phyloP scores from a whole-genome alignment of 1,284 basidiomycete genomes.

The Naganishia albida region DNA sequence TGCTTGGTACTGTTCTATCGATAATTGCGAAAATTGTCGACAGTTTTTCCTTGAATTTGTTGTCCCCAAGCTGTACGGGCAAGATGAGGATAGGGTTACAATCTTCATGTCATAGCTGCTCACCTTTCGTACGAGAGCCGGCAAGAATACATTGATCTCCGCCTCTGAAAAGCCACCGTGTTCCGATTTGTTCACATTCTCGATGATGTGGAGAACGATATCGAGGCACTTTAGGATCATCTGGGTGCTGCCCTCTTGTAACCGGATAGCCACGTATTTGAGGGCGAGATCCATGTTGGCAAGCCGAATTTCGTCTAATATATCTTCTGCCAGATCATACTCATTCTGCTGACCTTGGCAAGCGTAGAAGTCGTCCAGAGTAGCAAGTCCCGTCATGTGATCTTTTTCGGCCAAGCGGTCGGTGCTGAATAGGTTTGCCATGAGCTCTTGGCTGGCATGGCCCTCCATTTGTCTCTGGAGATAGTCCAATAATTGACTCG shows the following conservation, averaged over 20 bases:
- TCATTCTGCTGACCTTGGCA: slow-evolving; percentile 61
- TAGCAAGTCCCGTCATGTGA: slow-evolving; percentile 73
- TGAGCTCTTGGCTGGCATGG: slow-evolving; percentile 72
- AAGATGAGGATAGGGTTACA: not conserved
- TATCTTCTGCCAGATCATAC: slow-evolving; percentile 60
- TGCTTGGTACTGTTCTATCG: slow-evolving; percentile 52
- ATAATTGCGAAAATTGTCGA: slow-evolving; percentile 57
- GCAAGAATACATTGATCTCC: slow-evolving; percentile 86
- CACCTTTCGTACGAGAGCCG: slow-evolving; percentile 88
- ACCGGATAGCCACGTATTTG: slow-evolving; percentile 90
- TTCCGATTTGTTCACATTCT: slow-evolving; percentile 66
- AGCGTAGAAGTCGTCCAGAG: slow-evolving; percentile 74
- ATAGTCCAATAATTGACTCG: slow-evolving; percentile 80
- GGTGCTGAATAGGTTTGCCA: slow-evolving; percentile 85
- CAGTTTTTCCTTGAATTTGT: slow-evolving; percentile 56
- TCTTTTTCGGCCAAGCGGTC: slow-evolving; percentile 96
- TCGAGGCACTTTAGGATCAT: slow-evolving; percentile 87
- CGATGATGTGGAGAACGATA: slow-evolving; percentile 74
- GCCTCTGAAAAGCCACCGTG: slow-evolving; percentile 80
- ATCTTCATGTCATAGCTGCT: slow-evolving; percentile 36
- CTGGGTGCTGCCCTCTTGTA: slow-evolving; percentile 91
- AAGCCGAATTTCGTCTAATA: slow-evolving; percentile 69
- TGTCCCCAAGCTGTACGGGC: slow-evolving; percentile 57
- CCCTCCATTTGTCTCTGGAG: slow-evolving; percentile 91
- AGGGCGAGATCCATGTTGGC: slow-evolving; percentile 90